Percentiles rank a stretch among this genome's conserved stretches.
Conservation (phyloP, 2,329 filamentous ascomycete genomes). For the Fusarium verticillioides region DNA sequence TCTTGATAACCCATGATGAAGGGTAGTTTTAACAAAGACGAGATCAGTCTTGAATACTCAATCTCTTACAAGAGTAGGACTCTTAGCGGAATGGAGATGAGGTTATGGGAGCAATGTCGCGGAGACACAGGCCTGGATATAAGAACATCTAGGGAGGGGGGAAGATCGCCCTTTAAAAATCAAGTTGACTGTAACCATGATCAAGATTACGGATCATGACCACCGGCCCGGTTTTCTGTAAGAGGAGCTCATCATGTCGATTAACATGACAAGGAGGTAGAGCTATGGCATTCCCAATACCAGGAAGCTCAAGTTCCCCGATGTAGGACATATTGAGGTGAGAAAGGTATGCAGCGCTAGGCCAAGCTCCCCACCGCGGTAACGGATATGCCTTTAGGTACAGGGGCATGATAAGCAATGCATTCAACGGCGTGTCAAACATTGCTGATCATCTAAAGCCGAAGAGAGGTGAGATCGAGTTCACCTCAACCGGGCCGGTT, state of each 20-base stretch:
- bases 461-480: conserved; percentile 2
- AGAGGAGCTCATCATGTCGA: conserved; percentile 30
- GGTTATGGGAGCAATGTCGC: conserved; percentile 26
- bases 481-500: conserved; percentile 34
- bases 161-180: conserved; percentile 35
- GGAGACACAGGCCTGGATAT: conserved; percentile 37
- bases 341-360: conserved; percentile 7
- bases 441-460: background rate
- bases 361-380: conserved; percentile 33
- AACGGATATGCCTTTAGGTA: conserved; percentile 25
- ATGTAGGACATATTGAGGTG: conserved; percentile 11
- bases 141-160: conserved; percentile 6
- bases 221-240: conserved; percentile 41
- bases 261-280: conserved; percentile 1
- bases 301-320: conserved; percentile 11
- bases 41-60: background rate
- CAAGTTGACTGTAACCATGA: conserved; percentile 20
- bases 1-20: conserved; percentile 42
- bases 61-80: background rate
- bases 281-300: background rate
- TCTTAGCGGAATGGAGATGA: conserved; percentile 7
- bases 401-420: conserved; percentile 40
- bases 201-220: conserved; percentile 13
- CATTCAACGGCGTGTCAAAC: background rate
- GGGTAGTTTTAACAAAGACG: background rate